Evolutionary conservation across 805 yeast genomes (phyloP).

Genomic region (Lachancea mirantina): DNA sequence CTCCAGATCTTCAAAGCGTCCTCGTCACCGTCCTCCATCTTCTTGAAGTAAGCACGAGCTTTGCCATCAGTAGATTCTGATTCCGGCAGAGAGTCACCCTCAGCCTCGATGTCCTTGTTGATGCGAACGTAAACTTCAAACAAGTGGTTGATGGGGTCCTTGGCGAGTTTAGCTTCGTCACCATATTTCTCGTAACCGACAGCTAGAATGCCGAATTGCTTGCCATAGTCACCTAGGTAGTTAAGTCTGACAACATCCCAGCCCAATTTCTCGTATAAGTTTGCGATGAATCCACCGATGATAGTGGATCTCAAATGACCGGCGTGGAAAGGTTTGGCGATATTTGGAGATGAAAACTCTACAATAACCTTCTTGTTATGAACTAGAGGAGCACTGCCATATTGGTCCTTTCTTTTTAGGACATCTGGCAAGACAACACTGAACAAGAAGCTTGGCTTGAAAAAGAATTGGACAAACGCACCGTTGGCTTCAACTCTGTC

Average conservation of each 20-base stretch:
- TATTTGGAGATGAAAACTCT: slow-evolving; percentile 96
- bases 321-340: slow-evolving; percentile 99
- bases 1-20: slow-evolving; percentile 73
- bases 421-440: slow-evolving; percentile 64
- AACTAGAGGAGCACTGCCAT: slow-evolving; percentile 74
- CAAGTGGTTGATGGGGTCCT: slow-evolving; percentile 88
- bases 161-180: slow-evolving; percentile 55
- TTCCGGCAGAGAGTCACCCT: slow-evolving; percentile 43
- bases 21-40: slow-evolving; percentile 91
- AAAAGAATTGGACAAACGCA: slow-evolving; percentile 84
- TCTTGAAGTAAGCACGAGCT: slow-evolving; percentile 82
- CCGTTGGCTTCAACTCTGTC: slow-evolving; percentile 75
- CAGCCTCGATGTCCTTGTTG: slow-evolving; percentile 63
- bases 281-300: slow-evolving; percentile 91
- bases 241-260: slow-evolving; percentile 91
- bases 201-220: slow-evolving; percentile 94
- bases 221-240: slow-evolving; percentile 99
- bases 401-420: slow-evolving; percentile 49
- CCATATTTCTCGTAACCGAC: slow-evolving; percentile 89
- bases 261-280: slow-evolving; percentile 83
- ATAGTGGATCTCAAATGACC: slow-evolving; percentile 97
- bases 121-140: slow-evolving; percentile 88
- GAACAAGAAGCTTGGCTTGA: slow-evolving; percentile 58
- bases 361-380: slow-evolving; percentile 61
- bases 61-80: slow-evolving; percentile 57